Base-by-base conservation (phyloP, 345 rosid species). In the Erysimum cheiranthoides region DNA sequence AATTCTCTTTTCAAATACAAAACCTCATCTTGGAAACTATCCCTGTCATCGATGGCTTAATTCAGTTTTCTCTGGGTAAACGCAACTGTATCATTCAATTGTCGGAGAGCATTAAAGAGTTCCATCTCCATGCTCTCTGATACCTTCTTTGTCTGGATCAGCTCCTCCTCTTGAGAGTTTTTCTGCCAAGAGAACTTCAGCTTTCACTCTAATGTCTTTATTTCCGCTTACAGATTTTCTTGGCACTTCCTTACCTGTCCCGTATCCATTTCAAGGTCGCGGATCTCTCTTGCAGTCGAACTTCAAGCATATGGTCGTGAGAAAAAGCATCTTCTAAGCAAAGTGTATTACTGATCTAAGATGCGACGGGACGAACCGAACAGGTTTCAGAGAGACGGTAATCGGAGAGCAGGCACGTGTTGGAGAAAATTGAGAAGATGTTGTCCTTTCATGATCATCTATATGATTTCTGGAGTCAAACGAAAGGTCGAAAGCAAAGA, bases 61-160 rank as follows among this genome's bases (percentile, higher is more conserved):
- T 78, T 73, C 70, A 90, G 47, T 70, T 80, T 80, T 43, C 73
- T 61, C 79, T 81, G 85, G 78, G 90, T 78, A 54, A 74, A 77
- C 67, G 88, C 96, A 66, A 81, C 79, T 39, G 83, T 85, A 63
- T 73, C 81, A 80, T 84, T 87, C 87, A 89, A 73, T 78, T 87
- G 79, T 25, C 90, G 80, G 57, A 92, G 73, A 76, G 87, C 80
- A 78, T 77, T 84, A 47, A 82, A 78, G 31, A 83, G 85, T 83
- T 89, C 95, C 80, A 74, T 76, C 80, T 92, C 96, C 89, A 92
- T 80, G 81, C 87, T 88, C 79, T 88, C 88, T 2, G 80, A 71
- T 57, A 78, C 79, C 68, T 82, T 82, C 63, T 51, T 81, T 79
- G 63, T 82, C 79, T 89, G 86, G 18, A 66, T 79, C 57, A 90